These are phyloP conservation scores for Cryptococcus jaspeensis DNA, from an alignment of 1,284 basidiomycete species.

Conservation along the genomic window DNA sequence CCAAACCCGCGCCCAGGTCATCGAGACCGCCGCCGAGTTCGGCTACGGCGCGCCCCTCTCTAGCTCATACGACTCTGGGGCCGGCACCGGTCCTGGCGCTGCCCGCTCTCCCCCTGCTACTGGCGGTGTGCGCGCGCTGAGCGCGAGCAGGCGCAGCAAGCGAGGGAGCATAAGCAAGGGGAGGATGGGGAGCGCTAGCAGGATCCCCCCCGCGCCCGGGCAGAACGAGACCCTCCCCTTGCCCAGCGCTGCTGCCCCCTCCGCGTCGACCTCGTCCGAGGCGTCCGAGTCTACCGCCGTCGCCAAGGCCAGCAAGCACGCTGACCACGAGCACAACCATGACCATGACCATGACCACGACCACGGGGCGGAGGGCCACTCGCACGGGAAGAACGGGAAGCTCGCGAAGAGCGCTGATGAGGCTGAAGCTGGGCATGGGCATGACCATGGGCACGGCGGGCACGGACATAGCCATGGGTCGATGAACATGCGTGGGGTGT, in stretches of 20 bases:
- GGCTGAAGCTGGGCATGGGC: conserved; percentile 23
- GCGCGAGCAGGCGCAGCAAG: conserved; percentile 16
- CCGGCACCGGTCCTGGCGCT: conserved; percentile 9
- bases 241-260: conserved; percentile 5
- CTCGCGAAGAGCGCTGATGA: conserved; percentile 22
- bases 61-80: conserved; percentile 9
- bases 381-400: conserved; percentile 31
- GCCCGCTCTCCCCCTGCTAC: conserved; percentile 24
- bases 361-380: conserved; percentile 20
- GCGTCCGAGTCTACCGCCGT: conserved; percentile 23
- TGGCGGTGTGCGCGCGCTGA: conserved; percentile 22
- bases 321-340: conserved; percentile 9
- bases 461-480: conserved; percentile 65
- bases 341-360: conserved; percentile 26
- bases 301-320: neutral
- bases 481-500: conserved; percentile 97
- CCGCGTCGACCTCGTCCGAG: conserved; percentile 2
- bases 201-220: conserved; percentile 24
- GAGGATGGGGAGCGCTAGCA: conserved; percentile 13
- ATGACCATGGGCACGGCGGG: conserved; percentile 30
- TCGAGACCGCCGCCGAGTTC: conserved; percentile 82
- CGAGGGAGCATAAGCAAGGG: conserved; percentile 16
- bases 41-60: conserved; percentile 46
- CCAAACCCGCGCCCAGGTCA: conserved; percentile 80
- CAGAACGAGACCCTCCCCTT: conserved; percentile 30